A percentile compares a stretch with the other conserved stretches of the same genome.
Evolutionary conservation across 805 yeast genomes (phyloP).

Genomic region (Myxozyma nipponensis): DNA sequence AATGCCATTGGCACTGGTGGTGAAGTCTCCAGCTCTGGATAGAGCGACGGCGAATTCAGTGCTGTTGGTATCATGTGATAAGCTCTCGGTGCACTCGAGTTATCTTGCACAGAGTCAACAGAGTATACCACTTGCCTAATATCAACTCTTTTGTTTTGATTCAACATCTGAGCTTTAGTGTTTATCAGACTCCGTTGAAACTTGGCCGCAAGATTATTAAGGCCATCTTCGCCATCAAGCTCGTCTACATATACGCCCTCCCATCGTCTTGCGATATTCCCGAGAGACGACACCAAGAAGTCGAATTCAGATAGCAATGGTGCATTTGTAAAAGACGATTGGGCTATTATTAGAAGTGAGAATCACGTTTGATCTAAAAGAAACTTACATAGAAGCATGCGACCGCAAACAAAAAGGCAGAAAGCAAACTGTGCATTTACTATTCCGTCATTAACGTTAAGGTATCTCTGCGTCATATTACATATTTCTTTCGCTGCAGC

Average conservation of each 20-base stretch:
- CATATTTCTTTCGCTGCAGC: slow-evolving; percentile 14
- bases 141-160: neutral
- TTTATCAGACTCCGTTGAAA: slow-evolving; percentile 4
- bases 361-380: too few relatives aligned
- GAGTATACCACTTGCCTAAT: neutral
- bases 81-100: neutral
- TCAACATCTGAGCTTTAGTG: slow-evolving; percentile 1
- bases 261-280: slow-evolving; percentile 10
- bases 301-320: slow-evolving; percentile 8
- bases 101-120: neutral
- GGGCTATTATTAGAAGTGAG: neutral
- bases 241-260: slow-evolving; percentile 5
- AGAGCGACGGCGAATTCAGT: neutral
- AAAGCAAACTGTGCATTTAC: slow-evolving; percentile 15
- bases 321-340: slow-evolving; percentile 3
- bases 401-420: slow-evolving; percentile 13
- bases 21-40: neutral
- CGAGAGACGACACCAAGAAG: slow-evolving; percentile 2
- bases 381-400: slow-evolving; percentile 3
- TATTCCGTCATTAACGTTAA: slow-evolving; percentile 7
- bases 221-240: slow-evolving; percentile 1
- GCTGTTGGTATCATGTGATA: neutral
- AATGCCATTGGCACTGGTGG: neutral
- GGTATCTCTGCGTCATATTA: slow-evolving; percentile 5
- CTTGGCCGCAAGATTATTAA: slow-evolving; percentile 9